Conservation (phyloP, 1,284 basidiomycete genomes). For the Malassezia furfur region DNA sequence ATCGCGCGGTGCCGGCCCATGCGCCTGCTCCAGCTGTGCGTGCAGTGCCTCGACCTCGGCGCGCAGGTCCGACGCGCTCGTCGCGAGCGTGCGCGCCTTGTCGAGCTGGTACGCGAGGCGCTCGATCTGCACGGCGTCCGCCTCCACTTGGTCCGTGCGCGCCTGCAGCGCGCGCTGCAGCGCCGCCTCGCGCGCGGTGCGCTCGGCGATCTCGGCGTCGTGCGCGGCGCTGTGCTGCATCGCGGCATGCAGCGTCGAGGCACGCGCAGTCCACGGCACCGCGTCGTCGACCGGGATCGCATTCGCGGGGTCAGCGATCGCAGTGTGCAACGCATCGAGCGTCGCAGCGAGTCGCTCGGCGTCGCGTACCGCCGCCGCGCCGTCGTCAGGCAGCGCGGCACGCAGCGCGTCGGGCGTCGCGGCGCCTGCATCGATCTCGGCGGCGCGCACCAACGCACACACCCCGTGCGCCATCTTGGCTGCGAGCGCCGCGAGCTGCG, state of each 20-base stretch:
- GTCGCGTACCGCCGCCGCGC: slow-evolving; percentile 24
- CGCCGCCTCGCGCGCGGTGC: slow-evolving; percentile 79
- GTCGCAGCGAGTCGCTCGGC: slow-evolving; percentile 24
- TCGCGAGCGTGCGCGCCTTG: slow-evolving; percentile 77
- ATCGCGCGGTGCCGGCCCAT: background rate
- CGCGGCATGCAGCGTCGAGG: slow-evolving; percentile 72
- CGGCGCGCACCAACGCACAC: slow-evolving; percentile 17
- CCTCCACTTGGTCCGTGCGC: slow-evolving; percentile 81
- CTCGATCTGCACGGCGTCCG: slow-evolving; percentile 81
- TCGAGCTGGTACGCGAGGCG: slow-evolving; percentile 87
- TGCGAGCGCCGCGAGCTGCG: slow-evolving; percentile 34
- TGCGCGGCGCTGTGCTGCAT: slow-evolving; percentile 81
- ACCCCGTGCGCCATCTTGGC: slow-evolving; percentile 22
- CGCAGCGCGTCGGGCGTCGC: slow-evolving; percentile 21
- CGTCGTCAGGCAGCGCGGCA: slow-evolving; percentile 4
- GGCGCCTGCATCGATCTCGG: slow-evolving; percentile 26
- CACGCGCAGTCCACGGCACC: slow-evolving; percentile 73
- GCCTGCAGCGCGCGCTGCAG: slow-evolving; percentile 63
- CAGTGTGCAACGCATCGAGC: slow-evolving; percentile 26
- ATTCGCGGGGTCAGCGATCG: slow-evolving; percentile 35
- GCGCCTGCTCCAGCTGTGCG: slow-evolving; percentile 64
- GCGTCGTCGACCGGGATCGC: slow-evolving; percentile 32
- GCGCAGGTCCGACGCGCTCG: slow-evolving; percentile 70
- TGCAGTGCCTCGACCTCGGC: slow-evolving; percentile 75
- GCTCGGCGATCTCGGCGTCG: slow-evolving; percentile 70